Conservation (phyloP, 768 basidiomycete genomes). For the Artomyces pyxidatus region DNA sequence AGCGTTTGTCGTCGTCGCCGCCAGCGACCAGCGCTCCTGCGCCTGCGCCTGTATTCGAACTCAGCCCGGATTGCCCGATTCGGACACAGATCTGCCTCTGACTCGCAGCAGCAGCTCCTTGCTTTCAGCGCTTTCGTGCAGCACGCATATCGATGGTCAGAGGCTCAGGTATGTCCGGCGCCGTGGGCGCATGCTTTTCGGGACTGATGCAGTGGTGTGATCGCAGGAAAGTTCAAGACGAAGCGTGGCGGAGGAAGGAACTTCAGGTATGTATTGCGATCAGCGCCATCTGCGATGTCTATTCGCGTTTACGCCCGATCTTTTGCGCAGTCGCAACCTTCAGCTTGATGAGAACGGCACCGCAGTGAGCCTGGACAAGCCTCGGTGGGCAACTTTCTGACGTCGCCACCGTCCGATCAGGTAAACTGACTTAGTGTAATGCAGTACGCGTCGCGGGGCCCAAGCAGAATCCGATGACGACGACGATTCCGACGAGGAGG, state of each 20-base stretch:
- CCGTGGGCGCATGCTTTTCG: not conserved
- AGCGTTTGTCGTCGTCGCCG: not conserved
- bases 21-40: not conserved
- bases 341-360: conserved; percentile 22
- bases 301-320: conserved; percentile 11
- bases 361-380: conserved; percentile 17
- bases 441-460: conserved; percentile 13
- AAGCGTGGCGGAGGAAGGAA: conserved; percentile 35
- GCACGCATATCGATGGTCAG: conserved; percentile 1
- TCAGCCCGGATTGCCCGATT: not conserved
- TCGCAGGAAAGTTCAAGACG: conserved; percentile 32
- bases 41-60: not conserved
- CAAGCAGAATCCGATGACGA: conserved; percentile 34
- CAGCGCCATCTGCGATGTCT: conserved; percentile 1
- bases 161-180: not conserved
- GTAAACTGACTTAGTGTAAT: not conserved
- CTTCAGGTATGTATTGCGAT: conserved; percentile 24
- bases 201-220: not conserved
- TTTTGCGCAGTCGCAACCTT: conserved; percentile 15
- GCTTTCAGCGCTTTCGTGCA: not conserved
- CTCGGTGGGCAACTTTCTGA: conserved; percentile 1
- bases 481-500: conserved; percentile 36
- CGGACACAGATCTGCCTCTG: not conserved
- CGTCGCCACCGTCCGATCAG: conserved; percentile 3
- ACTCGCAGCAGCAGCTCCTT: not conserved